phyloP scores from a whole-genome alignment of 2,329 filamentous ascomycete genomes.

The Curvularia spicifera region DNA sequence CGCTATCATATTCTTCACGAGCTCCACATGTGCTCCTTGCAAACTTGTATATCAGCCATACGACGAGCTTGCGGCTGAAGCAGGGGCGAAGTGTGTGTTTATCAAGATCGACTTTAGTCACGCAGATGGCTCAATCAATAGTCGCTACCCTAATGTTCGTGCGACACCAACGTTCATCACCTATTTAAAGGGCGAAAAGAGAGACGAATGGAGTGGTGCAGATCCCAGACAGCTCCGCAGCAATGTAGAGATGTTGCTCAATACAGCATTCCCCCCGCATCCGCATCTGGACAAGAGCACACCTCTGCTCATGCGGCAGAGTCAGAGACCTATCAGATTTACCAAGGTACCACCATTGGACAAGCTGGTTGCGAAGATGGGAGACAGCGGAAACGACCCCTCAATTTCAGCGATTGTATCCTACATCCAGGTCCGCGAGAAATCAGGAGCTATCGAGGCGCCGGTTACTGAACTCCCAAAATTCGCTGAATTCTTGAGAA shows the following conservation, averaged over 20 bases:
- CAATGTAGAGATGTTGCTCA: slow-evolving; percentile 75
- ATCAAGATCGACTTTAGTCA: slow-evolving; percentile 82
- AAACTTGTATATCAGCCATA: slow-evolving; percentile 82
- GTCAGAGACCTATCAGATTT: slow-evolving; percentile 74
- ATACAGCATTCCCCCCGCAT: slow-evolving; percentile 77
- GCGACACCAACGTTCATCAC: slow-evolving; percentile 91
- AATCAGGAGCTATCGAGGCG: slow-evolving; percentile 67
- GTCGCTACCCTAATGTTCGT: slow-evolving; percentile 67
- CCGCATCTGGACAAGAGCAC: slow-evolving; percentile 75
- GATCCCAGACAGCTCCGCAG: slow-evolving; percentile 70
- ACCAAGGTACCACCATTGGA: slow-evolving; percentile 80
- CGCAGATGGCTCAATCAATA: slow-evolving; percentile 66
- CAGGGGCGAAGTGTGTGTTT: slow-evolving; percentile 70
- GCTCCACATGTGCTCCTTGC: slow-evolving; percentile 83
- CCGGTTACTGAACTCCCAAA: slow-evolving; percentile 72
- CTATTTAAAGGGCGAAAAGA: slow-evolving; percentile 75
- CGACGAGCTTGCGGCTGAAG: slow-evolving; percentile 77
- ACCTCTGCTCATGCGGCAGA: slow-evolving; percentile 70
- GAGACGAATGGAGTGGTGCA: slow-evolving; percentile 81
- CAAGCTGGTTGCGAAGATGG: slow-evolving; percentile 83
- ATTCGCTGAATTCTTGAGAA: slow-evolving; percentile 68
- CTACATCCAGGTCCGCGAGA: slow-evolving; percentile 71
- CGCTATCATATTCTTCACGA: slow-evolving; percentile 91
- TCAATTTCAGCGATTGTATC: slow-evolving; percentile 69
- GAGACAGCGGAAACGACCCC: slow-evolving; percentile 62